Evolutionary conservation across 2,329 filamentous ascomycete species (phyloP).

Genomic region (Trichoderma sp.): DNA sequence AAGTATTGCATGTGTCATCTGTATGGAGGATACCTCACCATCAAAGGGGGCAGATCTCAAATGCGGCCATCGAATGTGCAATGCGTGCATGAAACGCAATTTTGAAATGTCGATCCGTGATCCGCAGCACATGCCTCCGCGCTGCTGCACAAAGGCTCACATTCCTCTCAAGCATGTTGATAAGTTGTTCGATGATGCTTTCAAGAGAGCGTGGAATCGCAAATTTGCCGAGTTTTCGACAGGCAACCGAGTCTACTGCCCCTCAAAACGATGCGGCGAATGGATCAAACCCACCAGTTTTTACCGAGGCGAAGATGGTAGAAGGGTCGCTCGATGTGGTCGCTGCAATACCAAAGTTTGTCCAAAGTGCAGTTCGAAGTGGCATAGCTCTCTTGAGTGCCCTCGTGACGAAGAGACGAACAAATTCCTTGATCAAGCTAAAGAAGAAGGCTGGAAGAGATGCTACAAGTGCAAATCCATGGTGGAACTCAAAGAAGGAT

Average conservation of each 20-base stretch:
- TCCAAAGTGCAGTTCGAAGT: slow-evolving; percentile 71
- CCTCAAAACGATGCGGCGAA: slow-evolving; percentile 70
- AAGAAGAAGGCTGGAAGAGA: slow-evolving; percentile 71
- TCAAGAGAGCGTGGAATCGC: slow-evolving; percentile 79
- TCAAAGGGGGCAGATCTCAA: slow-evolving; percentile 70
- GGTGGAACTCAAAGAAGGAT: slow-evolving; percentile 81
- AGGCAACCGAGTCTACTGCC: slow-evolving; percentile 77
- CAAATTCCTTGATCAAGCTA: slow-evolving; percentile 65
- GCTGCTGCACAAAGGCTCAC: slow-evolving; percentile 73
- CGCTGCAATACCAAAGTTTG: slow-evolving; percentile 77
- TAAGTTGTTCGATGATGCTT: slow-evolving; percentile 69
- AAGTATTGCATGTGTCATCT: slow-evolving; percentile 74
- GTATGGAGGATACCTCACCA: slow-evolving; percentile 68
- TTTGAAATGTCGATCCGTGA: slow-evolving; percentile 79
- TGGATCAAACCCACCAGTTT: slow-evolving; percentile 79
- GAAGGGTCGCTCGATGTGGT: slow-evolving; percentile 70
- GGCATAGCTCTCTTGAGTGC: slow-evolving; percentile 72
- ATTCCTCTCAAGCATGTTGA: slow-evolving; percentile 80
- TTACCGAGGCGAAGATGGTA: slow-evolving; percentile 55
- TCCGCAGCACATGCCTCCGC: slow-evolving; percentile 81
- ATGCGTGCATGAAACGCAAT: slow-evolving; percentile 71
- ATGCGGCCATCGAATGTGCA: slow-evolving; percentile 83
- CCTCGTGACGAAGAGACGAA: slow-evolving; percentile 71
- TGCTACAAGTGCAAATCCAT: slow-evolving; percentile 75
- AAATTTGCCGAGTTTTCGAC: slow-evolving; percentile 79